Conservation (phyloP, 352 stramenopile genomes). For the Elongisporangium prolatum region DNA sequence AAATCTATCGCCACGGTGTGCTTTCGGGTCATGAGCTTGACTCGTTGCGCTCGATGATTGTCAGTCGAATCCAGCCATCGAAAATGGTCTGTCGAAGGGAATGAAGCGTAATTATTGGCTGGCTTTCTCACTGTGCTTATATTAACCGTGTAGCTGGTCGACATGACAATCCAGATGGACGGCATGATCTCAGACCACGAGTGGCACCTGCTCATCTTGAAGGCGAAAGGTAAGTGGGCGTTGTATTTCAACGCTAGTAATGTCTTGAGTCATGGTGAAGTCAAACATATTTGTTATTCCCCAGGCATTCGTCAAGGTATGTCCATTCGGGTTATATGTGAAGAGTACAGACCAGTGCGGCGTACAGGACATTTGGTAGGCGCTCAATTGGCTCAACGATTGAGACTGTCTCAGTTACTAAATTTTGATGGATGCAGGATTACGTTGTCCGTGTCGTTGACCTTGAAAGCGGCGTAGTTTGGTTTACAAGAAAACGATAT, state of each 20-base stretch:
- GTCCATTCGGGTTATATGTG: constrained; percentile 73
- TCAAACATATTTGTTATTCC: not conserved
- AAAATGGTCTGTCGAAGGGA: constrained; percentile 76
- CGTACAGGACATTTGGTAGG: constrained; percentile 68
- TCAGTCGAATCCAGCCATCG: constrained; percentile 73
- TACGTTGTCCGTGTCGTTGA: constrained; percentile 85
- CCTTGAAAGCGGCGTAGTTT: constrained; percentile 81
- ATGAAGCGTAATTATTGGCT: not conserved
- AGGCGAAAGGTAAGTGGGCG: constrained; percentile 54
- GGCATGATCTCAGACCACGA: constrained; percentile 84
- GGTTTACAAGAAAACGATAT: constrained; percentile 79
- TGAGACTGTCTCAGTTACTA: not conserved
- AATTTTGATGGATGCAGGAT: constrained; percentile 28
- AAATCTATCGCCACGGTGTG: constrained; percentile 77
- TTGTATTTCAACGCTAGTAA: not conserved
- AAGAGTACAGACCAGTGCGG: constrained; percentile 44
- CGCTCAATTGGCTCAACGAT: not conserved
- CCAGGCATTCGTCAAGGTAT: constrained; percentile 73
- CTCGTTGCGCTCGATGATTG: constrained; percentile 65
- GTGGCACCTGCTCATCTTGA: constrained; percentile 80
- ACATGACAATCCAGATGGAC: constrained; percentile 84
- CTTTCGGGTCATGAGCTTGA: constrained; percentile 83
- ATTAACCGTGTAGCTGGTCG: constrained; percentile 40
- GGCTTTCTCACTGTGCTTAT: constrained; percentile 5
- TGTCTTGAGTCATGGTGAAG: not conserved